Evolutionary conservation across 192 early-diverging fungal genomes (phyloP).

Genomic region (Mortierella alpina): DNA sequence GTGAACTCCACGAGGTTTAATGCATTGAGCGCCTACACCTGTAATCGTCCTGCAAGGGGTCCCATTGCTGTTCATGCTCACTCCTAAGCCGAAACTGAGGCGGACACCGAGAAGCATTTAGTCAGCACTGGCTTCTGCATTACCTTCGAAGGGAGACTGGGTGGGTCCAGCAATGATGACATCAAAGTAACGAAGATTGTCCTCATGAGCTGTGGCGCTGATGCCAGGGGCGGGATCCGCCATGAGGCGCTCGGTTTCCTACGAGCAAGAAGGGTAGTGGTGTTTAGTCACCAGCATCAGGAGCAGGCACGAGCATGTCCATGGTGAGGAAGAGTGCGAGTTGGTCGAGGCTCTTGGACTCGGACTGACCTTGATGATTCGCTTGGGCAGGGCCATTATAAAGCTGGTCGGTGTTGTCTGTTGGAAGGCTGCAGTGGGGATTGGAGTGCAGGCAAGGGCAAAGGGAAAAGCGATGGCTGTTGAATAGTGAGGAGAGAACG

Average conservation of each 20-base stretch:
- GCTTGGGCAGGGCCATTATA: conserved; percentile 60
- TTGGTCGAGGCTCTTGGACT: not conserved
- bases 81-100: too few species aligned
- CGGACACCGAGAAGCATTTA: too few species aligned
- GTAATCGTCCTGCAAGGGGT: too few species aligned
- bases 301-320: not conserved
- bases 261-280: not conserved
- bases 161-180: conserved; percentile 91
- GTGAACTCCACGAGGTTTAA: not conserved
- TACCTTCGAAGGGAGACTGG: conserved; percentile 96
- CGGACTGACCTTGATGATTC: conserved; percentile 63
- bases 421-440: not conserved
- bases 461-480: conserved; percentile 3
- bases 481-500: not conserved
- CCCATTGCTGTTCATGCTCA: too few species aligned
- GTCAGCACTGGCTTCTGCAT: not conserved
- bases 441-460: not conserved
- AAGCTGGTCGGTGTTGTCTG: conserved; percentile 1
- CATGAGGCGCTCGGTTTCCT: conserved; percentile 96
- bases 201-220: conserved; percentile 86
- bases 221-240: conserved; percentile 97
- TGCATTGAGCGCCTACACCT: not conserved
- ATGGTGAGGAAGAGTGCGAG: not conserved
- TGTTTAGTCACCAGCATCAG: not conserved
- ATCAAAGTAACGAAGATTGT: conserved; percentile 98